Conservation (phyloP, 371 early-diverging fungal genomes). For the Circinella umbellata region DNA sequence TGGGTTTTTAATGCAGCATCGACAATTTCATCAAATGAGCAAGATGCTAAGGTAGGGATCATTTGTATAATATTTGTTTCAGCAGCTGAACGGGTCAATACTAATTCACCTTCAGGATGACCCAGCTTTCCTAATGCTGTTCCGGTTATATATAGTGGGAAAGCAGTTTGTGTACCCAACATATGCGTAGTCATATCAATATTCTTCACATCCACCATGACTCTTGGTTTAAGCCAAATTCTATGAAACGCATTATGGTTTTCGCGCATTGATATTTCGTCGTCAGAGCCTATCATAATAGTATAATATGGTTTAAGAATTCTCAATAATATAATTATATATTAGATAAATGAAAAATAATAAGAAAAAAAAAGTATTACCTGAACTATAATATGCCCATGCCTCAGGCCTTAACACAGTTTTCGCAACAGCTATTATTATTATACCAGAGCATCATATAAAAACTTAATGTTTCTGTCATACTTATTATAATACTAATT, state of each 20-base stretch:
- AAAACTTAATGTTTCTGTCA: neutral
- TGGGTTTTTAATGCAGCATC: slow-evolving; percentile 46
- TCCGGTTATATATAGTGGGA: slow-evolving; percentile 63
- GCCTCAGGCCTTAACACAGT: slow-evolving; percentile 64
- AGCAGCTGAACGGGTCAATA: slow-evolving; percentile 67
- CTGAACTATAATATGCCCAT: slow-evolving; percentile 80
- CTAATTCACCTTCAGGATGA: slow-evolving; percentile 78
- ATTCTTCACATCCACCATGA: slow-evolving; percentile 75
- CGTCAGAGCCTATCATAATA: slow-evolving; percentile 73
- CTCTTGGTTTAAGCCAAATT: slow-evolving; percentile 78
- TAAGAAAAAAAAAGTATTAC: no score
- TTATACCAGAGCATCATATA: no score
- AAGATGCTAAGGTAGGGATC: slow-evolving; percentile 79
- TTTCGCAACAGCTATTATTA: slow-evolving; percentile 60
- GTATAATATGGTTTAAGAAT: neutral
- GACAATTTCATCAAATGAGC: slow-evolving; percentile 69
- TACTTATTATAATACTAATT: no score
- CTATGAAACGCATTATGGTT: slow-evolving; percentile 80
- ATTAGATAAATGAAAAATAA: no score
- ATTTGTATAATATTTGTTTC: slow-evolving; percentile 60
- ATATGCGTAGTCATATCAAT: slow-evolving; percentile 68
- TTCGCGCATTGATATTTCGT: slow-evolving; percentile 83
- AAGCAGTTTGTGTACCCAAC: slow-evolving; percentile 60
- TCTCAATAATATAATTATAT: no score
- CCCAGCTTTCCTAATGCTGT: slow-evolving; percentile 77